A percentile compares a stretch with the other conserved stretches of the same genome.
Conservation (phyloP, 2,329 filamentous ascomycete species). For the Didymella sp. region DNA sequence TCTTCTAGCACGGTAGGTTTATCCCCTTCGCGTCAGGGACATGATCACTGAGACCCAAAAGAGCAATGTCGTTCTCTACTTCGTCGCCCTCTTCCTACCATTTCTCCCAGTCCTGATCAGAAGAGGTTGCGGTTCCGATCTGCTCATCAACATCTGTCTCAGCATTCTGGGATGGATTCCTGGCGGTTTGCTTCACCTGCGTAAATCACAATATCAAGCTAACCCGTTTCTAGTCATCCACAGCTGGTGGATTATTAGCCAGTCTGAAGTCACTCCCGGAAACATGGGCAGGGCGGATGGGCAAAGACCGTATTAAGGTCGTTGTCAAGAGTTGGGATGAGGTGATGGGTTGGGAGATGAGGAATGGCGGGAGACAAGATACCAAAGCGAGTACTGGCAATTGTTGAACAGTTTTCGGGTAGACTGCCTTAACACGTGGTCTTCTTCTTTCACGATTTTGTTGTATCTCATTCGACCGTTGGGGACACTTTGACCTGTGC, state of each 20-base stretch:
- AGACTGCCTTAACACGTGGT: too few species aligned
- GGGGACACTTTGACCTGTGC: too few species aligned
- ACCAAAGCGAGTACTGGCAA: neutral
- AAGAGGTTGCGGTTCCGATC: conserved; percentile 49
- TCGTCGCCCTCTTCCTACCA: conserved; percentile 46
- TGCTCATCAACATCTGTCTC: conserved; percentile 53
- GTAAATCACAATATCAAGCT: neutral
- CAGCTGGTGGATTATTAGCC: conserved; percentile 37
- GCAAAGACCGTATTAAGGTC: neutral
- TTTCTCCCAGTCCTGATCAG: conserved; percentile 52
- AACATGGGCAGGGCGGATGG: conserved; percentile 19
- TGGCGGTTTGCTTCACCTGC: neutral
- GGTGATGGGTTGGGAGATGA: conserved; percentile 3
- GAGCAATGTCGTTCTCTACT: conserved; percentile 40
- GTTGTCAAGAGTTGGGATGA: neutral
- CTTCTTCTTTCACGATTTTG: too few species aligned
- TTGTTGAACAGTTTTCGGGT: too few species aligned
- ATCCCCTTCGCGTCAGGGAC: too few species aligned
- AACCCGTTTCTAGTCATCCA: conserved; percentile 39
- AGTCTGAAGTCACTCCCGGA: conserved; percentile 18
- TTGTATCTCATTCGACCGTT: too few species aligned
- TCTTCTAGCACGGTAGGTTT: neutral
- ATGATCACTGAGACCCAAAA: conserved; percentile 3
- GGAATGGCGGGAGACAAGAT: neutral
- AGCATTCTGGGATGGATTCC: conserved; percentile 44